Evolutionary conservation across 2,329 filamentous ascomycete species (phyloP), one percentile per base, ranked within the genome.

Genomic region (Aspergillus sclerotialis): DNA sequence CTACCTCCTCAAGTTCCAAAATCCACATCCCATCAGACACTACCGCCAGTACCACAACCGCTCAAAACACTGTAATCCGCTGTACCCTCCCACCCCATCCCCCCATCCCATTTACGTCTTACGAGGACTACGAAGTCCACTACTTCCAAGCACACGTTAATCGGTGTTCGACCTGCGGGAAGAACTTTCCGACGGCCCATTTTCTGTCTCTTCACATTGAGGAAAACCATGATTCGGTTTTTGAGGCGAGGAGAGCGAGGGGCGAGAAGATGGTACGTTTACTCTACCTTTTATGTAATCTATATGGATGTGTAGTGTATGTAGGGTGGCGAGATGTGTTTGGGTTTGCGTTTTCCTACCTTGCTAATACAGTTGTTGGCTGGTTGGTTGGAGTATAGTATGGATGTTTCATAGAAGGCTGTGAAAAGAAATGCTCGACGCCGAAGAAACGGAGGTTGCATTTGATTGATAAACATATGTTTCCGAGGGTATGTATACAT

Each of bases 401-500:
- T 61, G 80, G 78, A 4, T 98, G 92, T 64, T 93, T 96, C 52
- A 80, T 95, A 5, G 84, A 94, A 53, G 80, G 74, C 31, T 98
- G 92, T 60, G 85, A 92, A 39, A 77, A 84, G 45, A 80, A 87
- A 56, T 95, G 89, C 64, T 78, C 76, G 36, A 88, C 84, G 4
- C 80, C 83, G 18, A 80, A 85, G 52, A 96, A 94, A 62, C 77
- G 92, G 28, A 75, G 85, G 21, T 77, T 86, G 57, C 90, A 98
- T 67, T 71, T 94, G 45, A 86, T 94, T 46, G 89, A 94, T 68
- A 95, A 94, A 65, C 92, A 98, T 61, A 75, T 82, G 64, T 98
- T 92, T 55, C 90, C 89, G 8, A 79, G 77, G 55, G 67, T 69
- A 53, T 41, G 55, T 13, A n/a, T 5, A 13, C 19, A 23, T 18